Evolutionary conservation across 129 eudicot genomes (phyloP), one percentile per base, ranked within the genome.

Genomic region (Helianthus annuus): DNA sequence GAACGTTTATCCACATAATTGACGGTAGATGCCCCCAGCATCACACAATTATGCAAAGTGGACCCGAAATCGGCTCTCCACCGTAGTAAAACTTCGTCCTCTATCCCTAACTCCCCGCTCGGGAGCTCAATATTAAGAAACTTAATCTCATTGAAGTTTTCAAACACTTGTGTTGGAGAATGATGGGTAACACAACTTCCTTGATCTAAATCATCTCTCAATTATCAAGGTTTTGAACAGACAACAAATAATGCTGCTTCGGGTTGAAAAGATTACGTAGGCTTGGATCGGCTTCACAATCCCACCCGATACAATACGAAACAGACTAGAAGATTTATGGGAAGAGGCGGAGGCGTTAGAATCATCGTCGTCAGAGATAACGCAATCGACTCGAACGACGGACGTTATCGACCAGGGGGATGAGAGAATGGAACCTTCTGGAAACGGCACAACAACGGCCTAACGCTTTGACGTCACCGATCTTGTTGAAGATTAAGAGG

Each of bases 21-120:
- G 7, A 51, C n/a, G 0, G 56, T 13, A 13, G 56, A 51, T 5
- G 56, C 56, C 9, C 56, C 56, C 5, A 51, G 22, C 56, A 51
- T 51, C 9, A 51, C 56, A 12, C 56, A 51, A 51, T 51, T 51
- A 51, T 51, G 19, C 56, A 51, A 51, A 51, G 92, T 91, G 5
- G 96, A 88, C 2, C 97, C 97, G 34, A 91, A 91, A 78, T 84
- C 85, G 0, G 97, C 97, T 66, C 87, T 80, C 97, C 96, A 91
- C 42, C 78, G 84, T n/a, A 88, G 77, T 72, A 86, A 48, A 45
- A 91, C 88, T 0, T 87, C 96, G 3, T 88, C 96, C 29, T 91
- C 90, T 10, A 82, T 76, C 10, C 96, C 96, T 15, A 91, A 74
- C 64, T 91, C 97, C 7, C 97, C 96, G 14, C 74, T 79, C 0